Conservation (phyloP, 2,329 filamentous ascomycete species). For the Harringtonia aguacate region DNA sequence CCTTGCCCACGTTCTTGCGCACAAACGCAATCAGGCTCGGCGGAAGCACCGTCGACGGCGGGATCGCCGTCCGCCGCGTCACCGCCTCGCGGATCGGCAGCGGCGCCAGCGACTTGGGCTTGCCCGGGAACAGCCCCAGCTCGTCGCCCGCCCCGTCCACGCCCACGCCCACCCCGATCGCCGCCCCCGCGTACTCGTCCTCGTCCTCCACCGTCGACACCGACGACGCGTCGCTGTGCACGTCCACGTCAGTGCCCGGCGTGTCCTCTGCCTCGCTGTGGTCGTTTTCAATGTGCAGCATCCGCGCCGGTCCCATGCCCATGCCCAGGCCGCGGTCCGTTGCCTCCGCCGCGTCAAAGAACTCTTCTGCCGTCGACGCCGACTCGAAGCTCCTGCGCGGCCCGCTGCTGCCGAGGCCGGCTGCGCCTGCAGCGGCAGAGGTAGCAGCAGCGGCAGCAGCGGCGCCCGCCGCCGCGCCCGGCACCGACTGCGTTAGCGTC, state of each 20-base stretch:
- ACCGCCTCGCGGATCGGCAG: constrained; percentile 60
- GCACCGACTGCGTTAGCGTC: constrained; percentile 24
- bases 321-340: too few relatives aligned
- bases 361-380: constrained; percentile 68
- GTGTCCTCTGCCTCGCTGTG: constrained; percentile 11
- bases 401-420: constrained; percentile 27
- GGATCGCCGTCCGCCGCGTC: constrained; percentile 58
- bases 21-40: constrained; percentile 90
- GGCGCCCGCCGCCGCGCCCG: constrained; percentile 19
- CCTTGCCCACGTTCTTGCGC: constrained; percentile 95
- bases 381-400: constrained; percentile 67
- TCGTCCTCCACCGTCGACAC: constrained; percentile 49
- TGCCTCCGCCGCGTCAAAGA: constrained; percentile 82
- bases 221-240: constrained; percentile 53
- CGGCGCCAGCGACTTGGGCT: constrained; percentile 65
- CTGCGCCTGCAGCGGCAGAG: constrained; percentile 50
- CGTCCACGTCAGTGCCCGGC: constrained; percentile 42
- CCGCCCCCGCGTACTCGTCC: constrained; percentile 37
- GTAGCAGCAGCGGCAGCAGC: constrained; percentile 30
- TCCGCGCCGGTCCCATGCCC: too few relatives aligned
- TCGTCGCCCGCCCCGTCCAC: constrained; percentile 50
- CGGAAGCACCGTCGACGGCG: constrained; percentile 64
- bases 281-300: constrained; percentile 10
- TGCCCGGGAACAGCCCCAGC: constrained; percentile 56
- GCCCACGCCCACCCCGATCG: too few relatives aligned